Evolutionary conservation across 805 yeast genomes (phyloP), one percentile per base, ranked within the genome.

Genomic region (Candida sithepensis): DNA sequence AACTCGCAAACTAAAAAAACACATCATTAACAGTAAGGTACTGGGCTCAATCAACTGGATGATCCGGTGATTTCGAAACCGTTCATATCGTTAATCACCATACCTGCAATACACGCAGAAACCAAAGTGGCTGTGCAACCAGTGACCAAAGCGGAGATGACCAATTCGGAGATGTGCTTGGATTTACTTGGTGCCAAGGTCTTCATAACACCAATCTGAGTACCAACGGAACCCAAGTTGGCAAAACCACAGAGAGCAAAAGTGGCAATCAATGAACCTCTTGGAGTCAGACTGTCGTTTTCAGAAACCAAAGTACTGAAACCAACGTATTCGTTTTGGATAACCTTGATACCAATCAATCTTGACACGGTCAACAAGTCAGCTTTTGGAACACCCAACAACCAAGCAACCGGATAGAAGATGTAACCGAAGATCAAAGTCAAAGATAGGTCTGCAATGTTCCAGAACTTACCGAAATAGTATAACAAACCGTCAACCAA

Each of bases 401-500:
- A 67, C 71, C 81, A 81, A 2, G 82, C 74, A 28, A 78, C 73
- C 7, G 86, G 86, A 59, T 80, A 81, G 50, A 81, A 71, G 42
- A 81, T 58, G 66, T 81, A 81, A 23, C 83, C 77, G 46, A 75
- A 62, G 56, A 81, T 80, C 64, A 78, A 71, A 57, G 79, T 81
- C 56, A 81, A 65, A 10, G 82, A 72, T 52, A 81, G 72, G 22
- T 44, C 46, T 16, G 30, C 37, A 54, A 81, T 81, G 53, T 79
- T 78, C 85, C 85, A 81, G 68, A 76, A 81, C 42, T 72, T 69
- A 50, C 84, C 85, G 52, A 81, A 81, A 80, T 82, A 80, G 4
- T 78, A 71, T 51, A 81, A 70, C 22, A 81, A 57, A 7, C 77
- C 83, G 58, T 81, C 78, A 56, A 75, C 61, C 55, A 81, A 68